Evolutionary conservation across 257 asterid genomes (phyloP).

Genomic region (Scutellaria minor): DNA sequence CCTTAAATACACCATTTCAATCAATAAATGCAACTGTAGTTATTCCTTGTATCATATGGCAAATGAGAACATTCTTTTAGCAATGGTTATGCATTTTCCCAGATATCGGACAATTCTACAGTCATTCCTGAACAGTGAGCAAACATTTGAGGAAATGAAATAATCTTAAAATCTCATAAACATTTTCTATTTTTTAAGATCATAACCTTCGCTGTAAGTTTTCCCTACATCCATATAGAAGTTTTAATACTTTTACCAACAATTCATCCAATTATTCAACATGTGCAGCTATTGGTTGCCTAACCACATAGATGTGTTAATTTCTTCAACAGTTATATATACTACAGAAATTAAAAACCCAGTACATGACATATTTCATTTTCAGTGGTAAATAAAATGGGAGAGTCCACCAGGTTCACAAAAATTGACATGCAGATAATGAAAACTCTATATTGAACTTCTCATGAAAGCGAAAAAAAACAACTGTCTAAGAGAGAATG

Average conservation of each 20-base stretch:
- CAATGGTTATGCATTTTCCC: conserved; percentile 16
- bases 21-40: conserved; percentile 20
- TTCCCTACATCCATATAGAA: neutral
- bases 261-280: conserved; percentile 18
- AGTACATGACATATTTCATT: conserved; percentile 10
- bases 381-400: conserved; percentile 23
- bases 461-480: conserved; percentile 1
- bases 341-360: conserved; percentile 8
- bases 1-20: conserved; percentile 21
- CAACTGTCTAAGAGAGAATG: conserved; percentile 5
- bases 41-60: conserved; percentile 14
- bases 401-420: conserved; percentile 14
- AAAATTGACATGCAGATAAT: neutral
- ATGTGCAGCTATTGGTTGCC: conserved; percentile 3
- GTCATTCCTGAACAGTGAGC: conserved; percentile 11
- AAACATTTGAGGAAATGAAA: conserved; percentile 6
- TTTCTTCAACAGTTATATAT: conserved; percentile 11
- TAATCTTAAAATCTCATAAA: conserved; percentile 16
- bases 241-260: neutral
- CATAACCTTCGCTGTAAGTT: conserved; percentile 8
- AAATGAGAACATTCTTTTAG: neutral
- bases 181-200: conserved; percentile 3
- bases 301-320: conserved; percentile 15
- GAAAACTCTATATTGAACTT: conserved; percentile 16
- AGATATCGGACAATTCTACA: neutral